phyloP scores from a whole-genome alignment of 306 rosid species.

The Rosa chinensis region DNA sequence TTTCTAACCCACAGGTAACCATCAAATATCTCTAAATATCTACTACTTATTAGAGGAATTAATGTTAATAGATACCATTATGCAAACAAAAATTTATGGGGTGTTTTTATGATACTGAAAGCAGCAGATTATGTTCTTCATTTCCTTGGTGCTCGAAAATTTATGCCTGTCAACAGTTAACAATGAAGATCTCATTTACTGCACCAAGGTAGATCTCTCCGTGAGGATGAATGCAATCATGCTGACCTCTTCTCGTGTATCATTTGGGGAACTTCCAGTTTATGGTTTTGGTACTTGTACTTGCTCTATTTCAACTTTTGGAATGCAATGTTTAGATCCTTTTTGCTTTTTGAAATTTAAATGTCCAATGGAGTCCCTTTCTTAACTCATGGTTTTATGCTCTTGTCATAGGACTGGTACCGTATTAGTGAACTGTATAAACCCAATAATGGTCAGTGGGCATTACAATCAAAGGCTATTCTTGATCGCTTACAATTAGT shows the following conservation, averaged over 20 bases:
- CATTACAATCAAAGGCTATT: slow-evolving; percentile 36
- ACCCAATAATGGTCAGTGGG: slow-evolving; percentile 35
- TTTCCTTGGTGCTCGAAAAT: slow-evolving; percentile 38
- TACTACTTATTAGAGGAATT: background rate
- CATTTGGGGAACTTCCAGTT: background rate
- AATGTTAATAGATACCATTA: background rate
- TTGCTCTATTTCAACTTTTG: background rate
- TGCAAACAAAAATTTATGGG: background rate
- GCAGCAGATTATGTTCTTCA: slow-evolving; percentile 37
- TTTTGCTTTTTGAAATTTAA: background rate
- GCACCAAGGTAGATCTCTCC: slow-evolving; percentile 33
- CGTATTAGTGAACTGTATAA: slow-evolving; percentile 22
- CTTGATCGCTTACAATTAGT: slow-evolving; percentile 31
- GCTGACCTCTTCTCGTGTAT: background rate
- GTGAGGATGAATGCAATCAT: background rate
- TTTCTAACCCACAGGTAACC: slow-evolving; percentile 22
- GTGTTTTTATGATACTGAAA: slow-evolving; percentile 10
- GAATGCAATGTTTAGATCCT: background rate
- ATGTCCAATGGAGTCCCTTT: slow-evolving; percentile 13
- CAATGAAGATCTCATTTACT: slow-evolving; percentile 37
- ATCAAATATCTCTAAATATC: background rate
- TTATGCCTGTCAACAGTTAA: slow-evolving; percentile 27
- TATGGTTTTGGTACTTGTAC: slow-evolving; percentile 15
- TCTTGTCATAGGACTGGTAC: slow-evolving; percentile 36
- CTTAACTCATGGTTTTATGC: slow-evolving; percentile 4